These are phyloP conservation scores for Gossypium australe DNA, from an alignment of 345 rosid genomes.

Conservation along the genomic window DNA sequence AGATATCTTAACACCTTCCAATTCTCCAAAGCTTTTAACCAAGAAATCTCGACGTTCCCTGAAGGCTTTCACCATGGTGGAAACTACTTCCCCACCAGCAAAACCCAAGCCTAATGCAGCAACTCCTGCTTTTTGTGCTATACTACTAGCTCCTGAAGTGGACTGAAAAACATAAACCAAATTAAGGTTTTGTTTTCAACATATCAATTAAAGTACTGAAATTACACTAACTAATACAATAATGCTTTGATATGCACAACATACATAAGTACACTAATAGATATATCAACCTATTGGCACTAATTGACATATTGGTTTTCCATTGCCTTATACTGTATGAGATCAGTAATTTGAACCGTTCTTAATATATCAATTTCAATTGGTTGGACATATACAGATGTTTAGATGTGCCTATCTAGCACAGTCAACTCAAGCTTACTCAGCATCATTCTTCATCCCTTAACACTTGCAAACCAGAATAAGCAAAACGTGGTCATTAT, in stretches of 20 bases:
- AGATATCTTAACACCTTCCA: slow-evolving; percentile 73
- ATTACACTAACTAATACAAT: neutral
- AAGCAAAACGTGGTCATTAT: neutral
- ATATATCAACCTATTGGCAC: neutral
- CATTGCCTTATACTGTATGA: neutral
- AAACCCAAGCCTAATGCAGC: slow-evolving; percentile 86
- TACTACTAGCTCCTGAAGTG: slow-evolving; percentile 87
- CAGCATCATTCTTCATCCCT: neutral
- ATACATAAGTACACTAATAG: neutral
- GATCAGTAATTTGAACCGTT: neutral
- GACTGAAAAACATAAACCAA: slow-evolving; percentile 30
- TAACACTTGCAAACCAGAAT: slow-evolving; percentile 1
- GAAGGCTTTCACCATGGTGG: slow-evolving; percentile 81
- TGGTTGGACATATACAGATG: neutral
- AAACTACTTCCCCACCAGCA: slow-evolving; percentile 84
- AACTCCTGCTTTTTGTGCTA: slow-evolving; percentile 83
- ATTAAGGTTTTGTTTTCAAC: neutral
- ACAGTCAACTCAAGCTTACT: neutral
- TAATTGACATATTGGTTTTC: neutral
- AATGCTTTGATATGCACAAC: neutral
- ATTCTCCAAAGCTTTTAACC: slow-evolving; percentile 61
- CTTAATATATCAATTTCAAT: neutral
- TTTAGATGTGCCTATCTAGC: neutral
- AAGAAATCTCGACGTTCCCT: slow-evolving; percentile 86
- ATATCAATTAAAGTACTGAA: neutral